Evolutionary conservation across 1,284 basidiomycete species (phyloP).

Genomic region (Vanrija pseudolonga): DNA sequence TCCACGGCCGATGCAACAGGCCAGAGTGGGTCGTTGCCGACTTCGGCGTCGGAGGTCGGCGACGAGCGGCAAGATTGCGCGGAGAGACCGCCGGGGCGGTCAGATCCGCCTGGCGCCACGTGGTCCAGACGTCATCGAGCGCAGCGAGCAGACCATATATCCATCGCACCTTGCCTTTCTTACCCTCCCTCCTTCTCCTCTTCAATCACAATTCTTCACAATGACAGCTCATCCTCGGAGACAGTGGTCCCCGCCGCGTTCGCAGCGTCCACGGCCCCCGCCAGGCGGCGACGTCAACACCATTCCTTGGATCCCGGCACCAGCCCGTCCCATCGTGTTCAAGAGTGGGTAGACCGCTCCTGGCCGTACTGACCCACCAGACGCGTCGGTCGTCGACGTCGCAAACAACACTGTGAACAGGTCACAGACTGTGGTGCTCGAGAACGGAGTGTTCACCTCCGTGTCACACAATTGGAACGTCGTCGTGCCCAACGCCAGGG

Average conservation of each 20-base stretch:
- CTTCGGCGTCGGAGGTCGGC: too few species aligned
- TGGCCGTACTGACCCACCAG: slow-evolving; percentile 4
- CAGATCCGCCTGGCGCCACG: too few species aligned
- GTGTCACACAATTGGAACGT: not conserved
- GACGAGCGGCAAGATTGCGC: too few species aligned
- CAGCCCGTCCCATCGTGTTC: slow-evolving; percentile 7
- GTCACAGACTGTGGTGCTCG: slow-evolving; percentile 11
- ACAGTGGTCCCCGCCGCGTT: not conserved
- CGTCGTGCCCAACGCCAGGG: not conserved
- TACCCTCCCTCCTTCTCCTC: not conserved
- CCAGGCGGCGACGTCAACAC: slow-evolving; percentile 10
- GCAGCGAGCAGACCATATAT: too few species aligned
- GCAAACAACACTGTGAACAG: slow-evolving; percentile 8
- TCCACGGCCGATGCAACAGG: too few species aligned
- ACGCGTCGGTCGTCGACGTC: slow-evolving; percentile 21
- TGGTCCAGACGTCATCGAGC: too few species aligned
- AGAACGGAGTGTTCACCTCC: slow-evolving; percentile 10
- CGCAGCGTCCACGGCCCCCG: slow-evolving; percentile 3
- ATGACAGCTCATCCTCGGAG: not conserved
- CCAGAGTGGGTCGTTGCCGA: too few species aligned
- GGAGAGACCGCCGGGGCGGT: too few species aligned
- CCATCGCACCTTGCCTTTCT: not conserved
- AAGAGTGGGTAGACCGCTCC: not conserved
- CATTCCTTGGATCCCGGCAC: slow-evolving; percentile 5
- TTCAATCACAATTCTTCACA: not conserved